Evolutionary conservation across 495 filamentous ascomycete species (phyloP).

Genomic region (Hyphodiscus hymeniophilus): DNA sequence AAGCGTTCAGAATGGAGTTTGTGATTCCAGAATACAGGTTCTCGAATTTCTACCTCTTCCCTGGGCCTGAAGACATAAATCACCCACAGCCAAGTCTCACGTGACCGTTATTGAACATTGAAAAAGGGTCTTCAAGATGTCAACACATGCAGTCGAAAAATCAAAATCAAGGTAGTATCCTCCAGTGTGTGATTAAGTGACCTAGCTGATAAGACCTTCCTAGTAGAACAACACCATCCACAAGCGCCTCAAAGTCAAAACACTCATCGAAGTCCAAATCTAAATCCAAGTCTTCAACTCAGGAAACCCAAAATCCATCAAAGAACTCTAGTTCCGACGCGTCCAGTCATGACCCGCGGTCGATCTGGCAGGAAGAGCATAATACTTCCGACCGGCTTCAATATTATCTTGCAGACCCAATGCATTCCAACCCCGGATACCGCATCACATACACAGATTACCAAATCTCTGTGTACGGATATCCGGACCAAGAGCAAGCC

Average conservation of each 20-base stretch:
- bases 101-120: neutral
- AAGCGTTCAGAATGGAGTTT: no score
- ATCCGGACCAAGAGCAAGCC: neutral
- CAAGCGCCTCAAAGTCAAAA: neutral
- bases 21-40: no score
- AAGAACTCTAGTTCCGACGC: neutral
- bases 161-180: neutral
- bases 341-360: neutral
- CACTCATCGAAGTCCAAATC: neutral
- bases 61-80: no score
- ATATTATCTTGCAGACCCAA: neutral
- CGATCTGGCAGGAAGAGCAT: neutral
- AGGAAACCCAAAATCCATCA: no score
- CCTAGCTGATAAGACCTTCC: neutral
- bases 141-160: neutral
- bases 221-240: neutral
- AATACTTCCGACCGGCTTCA: neutral
- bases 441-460: neutral
- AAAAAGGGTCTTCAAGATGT: neutral
- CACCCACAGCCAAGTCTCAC: neutral
- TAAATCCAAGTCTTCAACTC: conserved; percentile 1
- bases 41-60: no score
- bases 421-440: neutral
- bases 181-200: neutral
- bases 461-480: neutral